phyloP scores from a whole-genome alignment of 257 asterid genomes.

The Capsicum pubescens region DNA sequence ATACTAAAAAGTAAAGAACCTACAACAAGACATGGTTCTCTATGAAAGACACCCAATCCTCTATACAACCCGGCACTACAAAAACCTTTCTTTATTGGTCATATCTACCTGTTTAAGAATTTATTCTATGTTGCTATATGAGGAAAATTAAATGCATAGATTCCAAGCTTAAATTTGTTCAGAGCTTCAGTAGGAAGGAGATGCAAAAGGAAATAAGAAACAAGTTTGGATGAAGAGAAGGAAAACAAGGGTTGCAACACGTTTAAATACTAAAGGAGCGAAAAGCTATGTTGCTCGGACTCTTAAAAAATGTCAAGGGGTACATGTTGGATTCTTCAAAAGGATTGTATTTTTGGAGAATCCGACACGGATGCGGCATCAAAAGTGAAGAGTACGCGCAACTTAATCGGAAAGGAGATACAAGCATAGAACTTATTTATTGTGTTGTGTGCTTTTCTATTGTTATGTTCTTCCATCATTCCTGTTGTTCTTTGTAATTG shows the following conservation, averaged over 20 bases:
- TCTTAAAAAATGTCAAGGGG: too few species aligned
- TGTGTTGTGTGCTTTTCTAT: background rate
- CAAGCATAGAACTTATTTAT: background rate
- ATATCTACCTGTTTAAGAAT: background rate
- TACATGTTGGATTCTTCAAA: too few species aligned
- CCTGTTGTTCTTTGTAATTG: background rate
- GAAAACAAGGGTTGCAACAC: background rate
- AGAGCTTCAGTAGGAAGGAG: background rate
- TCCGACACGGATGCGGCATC: too few species aligned
- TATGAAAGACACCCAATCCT: too few species aligned
- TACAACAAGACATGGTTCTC: too few species aligned
- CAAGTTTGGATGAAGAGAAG: background rate
- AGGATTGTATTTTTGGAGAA: too few species aligned
- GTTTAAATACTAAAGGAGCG: slow-evolving; percentile 7
- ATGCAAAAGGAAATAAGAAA: background rate
- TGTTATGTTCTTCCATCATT: background rate
- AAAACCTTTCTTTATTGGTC: background rate
- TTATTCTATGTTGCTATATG: background rate
- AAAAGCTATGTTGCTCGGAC: background rate
- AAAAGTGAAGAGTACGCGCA: too few species aligned
- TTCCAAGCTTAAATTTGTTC: background rate
- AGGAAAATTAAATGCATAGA: background rate
- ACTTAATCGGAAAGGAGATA: background rate
- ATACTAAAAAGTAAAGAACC: too few species aligned
- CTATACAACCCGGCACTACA: background rate